These are phyloP conservation scores for Cairneyella variabilis DNA, from an alignment of 495 filamentous ascomycete species.

Conservation along the genomic window DNA sequence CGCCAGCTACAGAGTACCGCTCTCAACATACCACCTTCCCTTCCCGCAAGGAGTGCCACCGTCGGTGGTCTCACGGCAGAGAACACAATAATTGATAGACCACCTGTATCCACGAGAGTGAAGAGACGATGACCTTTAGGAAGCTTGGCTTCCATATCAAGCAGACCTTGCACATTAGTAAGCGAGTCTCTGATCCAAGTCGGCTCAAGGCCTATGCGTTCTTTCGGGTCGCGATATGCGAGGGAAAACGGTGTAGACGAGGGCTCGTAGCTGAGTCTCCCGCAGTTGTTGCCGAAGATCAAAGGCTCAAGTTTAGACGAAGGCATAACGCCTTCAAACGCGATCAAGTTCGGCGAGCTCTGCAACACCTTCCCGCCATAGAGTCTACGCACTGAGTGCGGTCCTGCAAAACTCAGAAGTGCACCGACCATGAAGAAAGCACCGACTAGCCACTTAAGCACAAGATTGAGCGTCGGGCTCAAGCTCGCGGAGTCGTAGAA, in stretches of 20 bases:
- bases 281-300: conserved; percentile 19
- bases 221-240: conserved; percentile 7
- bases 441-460: conserved; percentile 23
- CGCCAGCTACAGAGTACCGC: conserved; percentile 30
- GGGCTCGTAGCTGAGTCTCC: neutral
- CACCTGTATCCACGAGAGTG: conserved; percentile 27
- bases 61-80: conserved; percentile 34
- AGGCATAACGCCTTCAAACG: conserved; percentile 27
- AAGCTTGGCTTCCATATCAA: neutral
- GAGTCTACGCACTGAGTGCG: conserved; percentile 11
- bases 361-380: conserved; percentile 21
- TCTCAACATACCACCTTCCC: conserved; percentile 39
- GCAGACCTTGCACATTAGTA: neutral
- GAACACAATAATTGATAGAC: conserved; percentile 33
- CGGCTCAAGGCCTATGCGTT: conserved; percentile 7
- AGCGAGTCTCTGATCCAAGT: neutral
- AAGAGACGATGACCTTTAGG: conserved; percentile 22
- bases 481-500: no score
- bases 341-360: conserved; percentile 23
- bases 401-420: conserved; percentile 13
- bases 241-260: conserved; percentile 4
- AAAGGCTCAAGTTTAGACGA: conserved; percentile 22
- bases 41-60: conserved; percentile 32
- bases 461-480: neutral
- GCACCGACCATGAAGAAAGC: conserved; percentile 11